Percentiles rank a stretch among this genome's conserved stretches.
phyloP scores from a whole-genome alignment of 2,329 filamentous ascomycete genomes.

The Phialophora verrucosa region DNA sequence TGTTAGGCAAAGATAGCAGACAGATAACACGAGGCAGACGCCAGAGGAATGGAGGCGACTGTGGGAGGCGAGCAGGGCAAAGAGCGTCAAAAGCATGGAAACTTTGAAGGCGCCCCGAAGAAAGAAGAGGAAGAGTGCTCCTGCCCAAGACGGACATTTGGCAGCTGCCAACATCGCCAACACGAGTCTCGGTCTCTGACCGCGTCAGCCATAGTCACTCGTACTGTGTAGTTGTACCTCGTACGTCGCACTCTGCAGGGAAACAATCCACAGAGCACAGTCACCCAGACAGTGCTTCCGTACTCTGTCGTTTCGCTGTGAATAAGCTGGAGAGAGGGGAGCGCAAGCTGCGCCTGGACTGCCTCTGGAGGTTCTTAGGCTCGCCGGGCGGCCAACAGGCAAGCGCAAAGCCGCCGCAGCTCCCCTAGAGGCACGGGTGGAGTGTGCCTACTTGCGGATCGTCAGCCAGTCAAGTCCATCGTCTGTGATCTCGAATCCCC shows the following conservation, averaged over 20 bases:
- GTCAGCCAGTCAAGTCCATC: conserved; percentile 5
- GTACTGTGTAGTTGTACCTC: not conserved
- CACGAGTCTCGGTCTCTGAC: not conserved
- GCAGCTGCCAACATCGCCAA: conserved; percentile 9
- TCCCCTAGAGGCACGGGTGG: conserved; percentile 13
- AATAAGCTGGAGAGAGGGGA: not conserved
- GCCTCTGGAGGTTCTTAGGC: not conserved
- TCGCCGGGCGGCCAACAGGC: conserved; percentile 8
- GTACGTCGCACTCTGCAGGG: not conserved
- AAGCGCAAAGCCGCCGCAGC: conserved; percentile 20
- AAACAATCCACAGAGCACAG: not conserved
- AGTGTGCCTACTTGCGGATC: not conserved
- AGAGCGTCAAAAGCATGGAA: not conserved
- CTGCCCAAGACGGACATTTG: conserved; percentile 12
- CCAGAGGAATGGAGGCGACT: not conserved
- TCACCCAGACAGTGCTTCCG: not conserved
- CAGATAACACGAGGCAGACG: not conserved
- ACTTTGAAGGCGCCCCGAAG: not conserved
- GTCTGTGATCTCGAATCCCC: conserved; percentile 11
- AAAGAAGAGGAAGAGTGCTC: conserved; percentile 9
- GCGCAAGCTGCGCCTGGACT: not conserved
- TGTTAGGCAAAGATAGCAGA: not conserved
- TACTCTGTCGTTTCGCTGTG: not conserved
- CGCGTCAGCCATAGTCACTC: not conserved
- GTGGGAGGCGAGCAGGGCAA: not conserved